Evolutionary conservation across 106 monocot species (phyloP), one percentile per base, ranked within the genome.

Genomic region (Gastrodia elata): DNA sequence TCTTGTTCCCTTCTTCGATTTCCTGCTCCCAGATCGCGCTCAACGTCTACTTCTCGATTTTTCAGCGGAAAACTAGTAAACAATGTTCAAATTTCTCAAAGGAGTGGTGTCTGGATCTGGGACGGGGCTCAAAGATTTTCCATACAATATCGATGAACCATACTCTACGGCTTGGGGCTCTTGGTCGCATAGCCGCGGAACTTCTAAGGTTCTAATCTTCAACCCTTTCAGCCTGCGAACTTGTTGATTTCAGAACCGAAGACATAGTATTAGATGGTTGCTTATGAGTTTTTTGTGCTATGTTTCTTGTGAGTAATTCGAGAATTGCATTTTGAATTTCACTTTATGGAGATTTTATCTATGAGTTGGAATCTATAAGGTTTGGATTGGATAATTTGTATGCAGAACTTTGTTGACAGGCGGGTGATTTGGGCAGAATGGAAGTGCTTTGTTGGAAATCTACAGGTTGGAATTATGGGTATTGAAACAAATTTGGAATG

Each of bases 111-210:
- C 80, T 71, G 94, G 94, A 83, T 91, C 91, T 30, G 91, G 85
- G 11, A 80, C 91, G 61, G 91, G 94, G 11, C 56, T 82, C 48
- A 94, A 91, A 79, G 94, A 86, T 70, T 70, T 89, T n/a, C 89
- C 89, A 16, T 89, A 86, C 86, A 86, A 55, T 76, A 78, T 90
- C 77, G 95, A 89, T 72, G 95, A 91, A 72, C 89, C 95, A 35
- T 91, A 87, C 83, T 71, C 87, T 58, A 74, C 91, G 46, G 82
- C 91, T 42, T 95, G 95, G 91, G 95, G 95, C 34, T 95, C 91
- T 16, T 95, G 91, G 95, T 87, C 85, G 61, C 95, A 95, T 84
- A 65, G 78, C 57, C 91, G 91, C 43, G 95, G 95, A 80, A 82
- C 85, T 26, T 87, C 91, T 71, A 95, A 95, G 95, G 95, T 95